A percentile compares a stretch with the other conserved stretches of the same genome.
Evolutionary conservation across 768 basidiomycete species (phyloP).

Genomic region (Boletales sp.): DNA sequence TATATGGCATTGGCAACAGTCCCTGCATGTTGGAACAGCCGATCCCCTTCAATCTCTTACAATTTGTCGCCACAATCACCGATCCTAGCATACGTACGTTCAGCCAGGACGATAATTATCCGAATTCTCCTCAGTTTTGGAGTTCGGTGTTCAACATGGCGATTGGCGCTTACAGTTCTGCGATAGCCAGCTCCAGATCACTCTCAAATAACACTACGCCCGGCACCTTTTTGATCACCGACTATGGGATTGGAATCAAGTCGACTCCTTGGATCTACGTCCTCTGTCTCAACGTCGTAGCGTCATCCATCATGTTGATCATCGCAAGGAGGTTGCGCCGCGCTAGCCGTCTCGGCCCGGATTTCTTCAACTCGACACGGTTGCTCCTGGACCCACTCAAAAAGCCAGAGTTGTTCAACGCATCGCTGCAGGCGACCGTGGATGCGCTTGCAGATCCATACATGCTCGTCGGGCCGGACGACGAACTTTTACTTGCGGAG

Average conservation of each 20-base stretch:
- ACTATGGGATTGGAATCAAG: not conserved
- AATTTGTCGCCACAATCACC: too few species aligned
- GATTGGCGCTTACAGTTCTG: conserved; percentile 4
- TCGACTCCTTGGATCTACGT: not conserved
- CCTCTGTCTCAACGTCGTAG: not conserved
- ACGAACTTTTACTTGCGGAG: not conserved
- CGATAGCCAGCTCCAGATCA: not conserved
- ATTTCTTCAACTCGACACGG: conserved; percentile 2
- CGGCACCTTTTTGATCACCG: not conserved
- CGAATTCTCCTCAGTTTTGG: not conserved
- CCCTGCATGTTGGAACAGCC: too few species aligned
- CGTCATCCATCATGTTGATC: conserved; percentile 1
- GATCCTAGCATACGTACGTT: too few species aligned
- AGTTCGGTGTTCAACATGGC: not conserved
- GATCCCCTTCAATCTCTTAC: too few species aligned
- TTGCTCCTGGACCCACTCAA: conserved; percentile 4
- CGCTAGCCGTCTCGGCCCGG: not conserved
- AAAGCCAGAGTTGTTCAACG: conserved; percentile 1
- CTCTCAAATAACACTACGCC: not conserved
- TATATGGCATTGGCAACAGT: too few species aligned
- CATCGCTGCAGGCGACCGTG: not conserved
- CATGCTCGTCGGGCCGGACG: not conserved
- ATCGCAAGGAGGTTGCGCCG: not conserved
- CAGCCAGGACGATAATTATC: too few species aligned
- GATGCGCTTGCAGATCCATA: conserved; percentile 1